phyloP scores from a whole-genome alignment of 1,284 basidiomycete species.

The Salmacisia buchloeana region DNA sequence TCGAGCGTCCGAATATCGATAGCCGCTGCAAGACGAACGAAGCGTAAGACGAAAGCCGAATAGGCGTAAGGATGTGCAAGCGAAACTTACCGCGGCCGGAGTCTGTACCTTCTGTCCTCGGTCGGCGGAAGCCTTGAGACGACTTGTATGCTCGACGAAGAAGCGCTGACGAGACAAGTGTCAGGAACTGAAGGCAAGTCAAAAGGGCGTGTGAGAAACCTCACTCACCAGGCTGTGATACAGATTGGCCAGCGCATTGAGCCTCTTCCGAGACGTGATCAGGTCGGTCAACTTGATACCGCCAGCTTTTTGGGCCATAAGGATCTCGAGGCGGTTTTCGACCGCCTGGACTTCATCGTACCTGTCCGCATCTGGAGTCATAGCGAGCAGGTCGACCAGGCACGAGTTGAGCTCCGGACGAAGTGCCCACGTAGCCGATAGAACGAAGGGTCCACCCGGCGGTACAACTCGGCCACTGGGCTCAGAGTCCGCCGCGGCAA shows the following conservation, averaged over 20 bases:
- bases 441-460: constrained; percentile 12
- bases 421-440: constrained; percentile 41
- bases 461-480: background rate
- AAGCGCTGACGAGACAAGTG: constrained; percentile 21
- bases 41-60: background rate
- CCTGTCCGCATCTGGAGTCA: constrained; percentile 10
- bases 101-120: constrained; percentile 8
- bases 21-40: background rate
- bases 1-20: background rate
- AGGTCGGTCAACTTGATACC: constrained; percentile 55
- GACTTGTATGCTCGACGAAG: constrained; percentile 28
- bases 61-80: too few species aligned
- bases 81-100: constrained; percentile 2
- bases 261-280: constrained; percentile 68
- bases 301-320: constrained; percentile 13
- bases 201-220: too few species aligned
- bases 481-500: constrained; percentile 6
- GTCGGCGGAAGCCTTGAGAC: constrained; percentile 51
- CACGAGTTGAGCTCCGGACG: constrained; percentile 68
- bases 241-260: constrained; percentile 71
- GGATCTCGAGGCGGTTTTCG: constrained; percentile 26
- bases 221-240: constrained; percentile 62
- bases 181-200: too few species aligned
- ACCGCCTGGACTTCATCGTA: constrained; percentile 22
- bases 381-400: constrained; percentile 60